These are phyloP conservation scores for Macrolepiota dolichaula DNA, from an alignment of 768 basidiomycete species.

Conservation along the genomic window DNA sequence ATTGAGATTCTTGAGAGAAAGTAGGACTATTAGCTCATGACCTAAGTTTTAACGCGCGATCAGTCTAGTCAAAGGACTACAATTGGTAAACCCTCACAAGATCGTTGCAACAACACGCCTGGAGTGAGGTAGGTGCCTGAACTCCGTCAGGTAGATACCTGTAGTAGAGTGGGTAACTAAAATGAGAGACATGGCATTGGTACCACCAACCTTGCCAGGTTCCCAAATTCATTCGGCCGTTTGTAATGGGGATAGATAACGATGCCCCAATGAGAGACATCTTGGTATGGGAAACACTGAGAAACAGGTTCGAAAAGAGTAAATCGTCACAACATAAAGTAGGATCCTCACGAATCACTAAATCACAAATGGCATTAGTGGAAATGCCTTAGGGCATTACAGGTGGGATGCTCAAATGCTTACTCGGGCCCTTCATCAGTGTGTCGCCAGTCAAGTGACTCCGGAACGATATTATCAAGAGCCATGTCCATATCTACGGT, in stretches of 20 bases:
- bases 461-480: slow-evolving; percentile 84
- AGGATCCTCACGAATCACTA: slow-evolving; percentile 73
- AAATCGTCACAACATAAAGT: neutral
- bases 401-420: slow-evolving; percentile 24
- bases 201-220: slow-evolving; percentile 83
- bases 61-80: neutral
- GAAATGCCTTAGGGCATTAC: neutral
- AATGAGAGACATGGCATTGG: neutral
- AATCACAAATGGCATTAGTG: slow-evolving; percentile 5
- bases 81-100: slow-evolving; percentile 41
- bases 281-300: slow-evolving; percentile 88
- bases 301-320: neutral
- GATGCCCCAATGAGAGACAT: slow-evolving; percentile 81
- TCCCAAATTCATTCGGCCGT: slow-evolving; percentile 74
- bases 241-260: slow-evolving; percentile 79
- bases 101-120: slow-evolving; percentile 79
- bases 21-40: neutral
- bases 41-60: neutral
- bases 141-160: slow-evolving; percentile 89
- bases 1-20: neutral
- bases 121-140: slow-evolving; percentile 64
- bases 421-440: slow-evolving; percentile 93
- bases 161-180: neutral
- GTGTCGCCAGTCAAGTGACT: slow-evolving; percentile 77
- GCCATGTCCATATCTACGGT: slow-evolving; percentile 90